Conservation (phyloP, 2,329 filamentous ascomycete species). For the Monilinia fructicola region DNA sequence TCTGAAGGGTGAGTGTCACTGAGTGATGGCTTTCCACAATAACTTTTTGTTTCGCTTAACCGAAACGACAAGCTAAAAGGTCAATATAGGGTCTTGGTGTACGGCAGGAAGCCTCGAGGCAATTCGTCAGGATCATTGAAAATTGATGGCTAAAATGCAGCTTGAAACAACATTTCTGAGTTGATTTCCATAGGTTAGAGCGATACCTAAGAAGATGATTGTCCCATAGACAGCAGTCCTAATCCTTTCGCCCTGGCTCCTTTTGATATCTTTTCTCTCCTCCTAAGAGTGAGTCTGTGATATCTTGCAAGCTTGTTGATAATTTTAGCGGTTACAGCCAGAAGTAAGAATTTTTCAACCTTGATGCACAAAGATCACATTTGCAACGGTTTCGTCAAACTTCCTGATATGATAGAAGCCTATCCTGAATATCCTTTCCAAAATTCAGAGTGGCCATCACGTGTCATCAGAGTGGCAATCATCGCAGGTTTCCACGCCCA, state of each 20-base stretch:
- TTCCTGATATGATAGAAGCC: too few relatives aligned
- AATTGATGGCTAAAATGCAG: not conserved
- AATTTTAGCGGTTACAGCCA: not conserved
- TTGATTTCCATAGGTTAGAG: not conserved
- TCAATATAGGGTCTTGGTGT: constrained; percentile 4
- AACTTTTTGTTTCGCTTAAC: not conserved
- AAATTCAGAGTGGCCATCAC: too few relatives aligned
- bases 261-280: not conserved
- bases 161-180: not conserved
- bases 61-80: not conserved
- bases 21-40: not conserved
- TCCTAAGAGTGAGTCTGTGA: not conserved
- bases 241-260: not conserved
- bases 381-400: not conserved
- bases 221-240: not conserved
- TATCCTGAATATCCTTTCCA: too few relatives aligned
- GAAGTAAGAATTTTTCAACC: not conserved
- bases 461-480: too few relatives aligned
- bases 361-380: not conserved
- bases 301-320: not conserved
- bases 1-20: constrained; percentile 4
- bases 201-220: not conserved
- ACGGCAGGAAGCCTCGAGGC: constrained; percentile 4
- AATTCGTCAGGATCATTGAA: not conserved
- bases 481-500: too few relatives aligned